Conservation (phyloP, 192 early-diverging fungal species). For the Allomyces arbusculus region DNA sequence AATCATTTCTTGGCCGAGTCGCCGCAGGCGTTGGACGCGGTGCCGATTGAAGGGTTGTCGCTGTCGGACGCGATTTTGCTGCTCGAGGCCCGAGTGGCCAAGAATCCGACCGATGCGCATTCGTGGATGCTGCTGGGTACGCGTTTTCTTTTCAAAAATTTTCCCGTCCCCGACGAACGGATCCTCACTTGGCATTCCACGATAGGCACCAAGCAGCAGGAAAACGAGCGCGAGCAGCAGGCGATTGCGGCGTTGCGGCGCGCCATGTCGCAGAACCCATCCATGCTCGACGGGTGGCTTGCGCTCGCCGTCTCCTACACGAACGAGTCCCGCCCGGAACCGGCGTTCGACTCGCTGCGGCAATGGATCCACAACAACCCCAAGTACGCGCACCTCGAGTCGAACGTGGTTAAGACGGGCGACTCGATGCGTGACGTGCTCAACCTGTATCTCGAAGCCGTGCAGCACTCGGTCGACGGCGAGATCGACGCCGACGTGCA, state of each 20-base stretch:
- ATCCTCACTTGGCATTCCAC: too few species aligned
- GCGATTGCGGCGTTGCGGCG: constrained; percentile 78
- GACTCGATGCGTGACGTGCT: constrained; percentile 34
- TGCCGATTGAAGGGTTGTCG: constrained; percentile 25
- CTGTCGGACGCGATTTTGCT: constrained; percentile 75
- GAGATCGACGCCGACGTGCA: constrained; percentile 82
- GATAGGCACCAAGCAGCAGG: constrained; percentile 45
- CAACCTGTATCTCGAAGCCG: constrained; percentile 59
- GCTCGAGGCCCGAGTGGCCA: constrained; percentile 71
- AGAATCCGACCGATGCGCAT: constrained; percentile 49
- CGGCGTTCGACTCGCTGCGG: constrained; percentile 77
- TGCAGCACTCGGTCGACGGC: constrained; percentile 29
- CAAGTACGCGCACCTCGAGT: constrained; percentile 37
- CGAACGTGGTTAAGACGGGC: constrained; percentile 7
- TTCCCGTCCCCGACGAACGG: too few species aligned
- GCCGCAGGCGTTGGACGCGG: constrained; percentile 11
- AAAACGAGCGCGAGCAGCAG: constrained; percentile 82
- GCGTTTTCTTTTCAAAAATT: constrained; percentile 5
- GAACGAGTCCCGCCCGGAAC: constrained; percentile 66
- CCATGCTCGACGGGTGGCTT: constrained; percentile 55
- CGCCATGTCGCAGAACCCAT: constrained; percentile 53
- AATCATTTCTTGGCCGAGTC: constrained; percentile 46
- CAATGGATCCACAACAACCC: constrained; percentile 61
- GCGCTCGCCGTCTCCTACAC: constrained; percentile 82
- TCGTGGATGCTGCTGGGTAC: constrained; percentile 77